phyloP scores from a whole-genome alignment of 2,329 filamentous ascomycete genomes.

The Cladosporium sp. region DNA sequence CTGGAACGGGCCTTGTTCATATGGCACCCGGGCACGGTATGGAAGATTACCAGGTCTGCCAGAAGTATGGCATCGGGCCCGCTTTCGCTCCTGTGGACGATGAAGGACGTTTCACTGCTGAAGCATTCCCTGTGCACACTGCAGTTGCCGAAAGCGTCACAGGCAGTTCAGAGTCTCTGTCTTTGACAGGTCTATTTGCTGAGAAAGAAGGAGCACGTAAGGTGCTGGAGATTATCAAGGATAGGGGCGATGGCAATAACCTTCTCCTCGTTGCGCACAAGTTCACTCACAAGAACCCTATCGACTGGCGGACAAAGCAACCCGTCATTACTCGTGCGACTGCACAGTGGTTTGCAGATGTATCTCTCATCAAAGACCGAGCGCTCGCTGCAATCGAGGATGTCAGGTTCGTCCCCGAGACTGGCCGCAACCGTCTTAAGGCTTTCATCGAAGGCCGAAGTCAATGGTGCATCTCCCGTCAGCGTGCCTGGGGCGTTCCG shows the following conservation, averaged over 20 bases:
- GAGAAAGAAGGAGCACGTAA: constrained; percentile 67
- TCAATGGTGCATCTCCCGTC: constrained; percentile 97
- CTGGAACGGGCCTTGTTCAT: constrained; percentile 95
- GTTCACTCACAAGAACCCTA: constrained; percentile 90
- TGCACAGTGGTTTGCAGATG: constrained; percentile 96
- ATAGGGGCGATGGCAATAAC: constrained; percentile 31
- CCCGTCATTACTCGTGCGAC: constrained; percentile 91
- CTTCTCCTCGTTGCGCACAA: constrained; percentile 68
- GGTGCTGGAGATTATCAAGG: constrained; percentile 68
- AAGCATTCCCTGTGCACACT: constrained; percentile 68
- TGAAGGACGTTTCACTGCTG: constrained; percentile 74
- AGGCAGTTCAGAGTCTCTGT: constrained; percentile 46
- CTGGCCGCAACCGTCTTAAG: constrained; percentile 71
- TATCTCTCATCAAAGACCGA: constrained; percentile 74
- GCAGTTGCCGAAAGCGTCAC: not conserved
- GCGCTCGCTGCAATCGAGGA: constrained; percentile 68
- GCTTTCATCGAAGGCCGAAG: constrained; percentile 84
- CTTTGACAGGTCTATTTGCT: constrained; percentile 71
- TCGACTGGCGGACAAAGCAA: constrained; percentile 94
- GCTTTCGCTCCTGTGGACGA: constrained; percentile 83
- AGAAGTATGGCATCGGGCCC: constrained; percentile 62
- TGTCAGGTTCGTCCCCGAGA: constrained; percentile 76
- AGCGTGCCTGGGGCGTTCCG: constrained; percentile 93
- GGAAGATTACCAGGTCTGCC: constrained; percentile 88
- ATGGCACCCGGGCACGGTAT: constrained; percentile 92